phyloP scores from a whole-genome alignment of 306 rosid genomes.

The Hippophae gyantsensis region DNA sequence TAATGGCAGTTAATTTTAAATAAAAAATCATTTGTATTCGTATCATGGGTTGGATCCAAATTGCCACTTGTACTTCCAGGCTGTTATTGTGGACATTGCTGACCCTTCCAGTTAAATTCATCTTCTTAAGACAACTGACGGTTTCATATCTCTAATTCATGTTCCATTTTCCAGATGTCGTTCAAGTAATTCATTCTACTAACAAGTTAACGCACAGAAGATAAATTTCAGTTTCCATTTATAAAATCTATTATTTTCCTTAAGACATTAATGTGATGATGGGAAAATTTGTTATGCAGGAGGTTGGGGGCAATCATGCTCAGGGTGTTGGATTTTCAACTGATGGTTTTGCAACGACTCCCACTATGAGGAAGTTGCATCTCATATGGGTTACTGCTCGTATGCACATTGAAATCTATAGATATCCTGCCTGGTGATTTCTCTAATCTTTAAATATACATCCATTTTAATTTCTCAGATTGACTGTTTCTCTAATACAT shows the following conservation, averaged over 20 bases:
- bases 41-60: too few species aligned
- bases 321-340: conserved; percentile 92
- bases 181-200: not conserved
- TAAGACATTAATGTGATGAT: not conserved
- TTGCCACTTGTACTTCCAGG: too few species aligned
- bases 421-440: conserved; percentile 83
- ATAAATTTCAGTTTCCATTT: not conserved
- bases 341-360: conserved; percentile 88
- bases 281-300: conserved; percentile 41
- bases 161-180: not conserved
- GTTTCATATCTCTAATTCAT: too few species aligned
- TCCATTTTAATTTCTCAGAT: conserved; percentile 7
- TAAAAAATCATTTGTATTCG: too few species aligned
- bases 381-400: conserved; percentile 99
- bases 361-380: conserved; percentile 85
- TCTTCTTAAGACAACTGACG: too few species aligned
- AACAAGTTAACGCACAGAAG: not conserved
- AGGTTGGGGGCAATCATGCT: conserved; percentile 96
- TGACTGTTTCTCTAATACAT: conserved; percentile 15
- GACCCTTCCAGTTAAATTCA: too few species aligned
- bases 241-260: not conserved
- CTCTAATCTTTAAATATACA: conserved; percentile 9
- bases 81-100: too few species aligned
- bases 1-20: too few species aligned
- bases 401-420: conserved; percentile 96